Conservation (phyloP, 2,329 filamentous ascomycete species). For the Ambrosiella cleistominuta region DNA sequence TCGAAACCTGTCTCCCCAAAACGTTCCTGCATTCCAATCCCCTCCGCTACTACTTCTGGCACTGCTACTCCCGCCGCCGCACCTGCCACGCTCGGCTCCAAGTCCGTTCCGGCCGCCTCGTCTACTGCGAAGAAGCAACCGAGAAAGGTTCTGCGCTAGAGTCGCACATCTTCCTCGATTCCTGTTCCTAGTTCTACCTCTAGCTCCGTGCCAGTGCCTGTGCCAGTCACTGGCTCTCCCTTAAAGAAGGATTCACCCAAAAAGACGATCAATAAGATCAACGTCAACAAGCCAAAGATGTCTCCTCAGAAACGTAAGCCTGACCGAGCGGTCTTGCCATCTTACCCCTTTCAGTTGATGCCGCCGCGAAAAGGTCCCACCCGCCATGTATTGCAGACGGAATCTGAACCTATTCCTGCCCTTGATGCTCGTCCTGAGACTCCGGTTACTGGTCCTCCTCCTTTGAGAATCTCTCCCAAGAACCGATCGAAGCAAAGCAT, state of each 20-base stretch:
- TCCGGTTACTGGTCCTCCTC: background rate
- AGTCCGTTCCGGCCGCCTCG: background rate
- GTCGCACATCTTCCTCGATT: background rate
- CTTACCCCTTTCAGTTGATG: background rate
- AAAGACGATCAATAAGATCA: background rate
- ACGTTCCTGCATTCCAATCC: background rate
- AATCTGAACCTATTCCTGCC: background rate
- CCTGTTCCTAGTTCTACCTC: background rate
- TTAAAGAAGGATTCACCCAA: background rate
- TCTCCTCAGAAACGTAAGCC: background rate
- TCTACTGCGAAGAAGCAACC: background rate
- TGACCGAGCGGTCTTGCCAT: background rate
- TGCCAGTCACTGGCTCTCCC: background rate
- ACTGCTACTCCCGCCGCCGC: background rate
- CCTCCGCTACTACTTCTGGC: background rate
- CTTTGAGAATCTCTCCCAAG: background rate
- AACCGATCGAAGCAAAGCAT: background rate
- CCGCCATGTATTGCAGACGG: background rate
- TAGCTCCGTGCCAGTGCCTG: background rate
- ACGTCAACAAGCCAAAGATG: background rate
- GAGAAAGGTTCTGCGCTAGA: background rate
- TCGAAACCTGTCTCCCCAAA: background rate
- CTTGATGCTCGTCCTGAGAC: background rate
- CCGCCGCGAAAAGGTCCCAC: background rate
- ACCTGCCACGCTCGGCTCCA: background rate